Conservation (phyloP, 1,139 yeast genomes). For the Hansenula lynferdii region DNA sequence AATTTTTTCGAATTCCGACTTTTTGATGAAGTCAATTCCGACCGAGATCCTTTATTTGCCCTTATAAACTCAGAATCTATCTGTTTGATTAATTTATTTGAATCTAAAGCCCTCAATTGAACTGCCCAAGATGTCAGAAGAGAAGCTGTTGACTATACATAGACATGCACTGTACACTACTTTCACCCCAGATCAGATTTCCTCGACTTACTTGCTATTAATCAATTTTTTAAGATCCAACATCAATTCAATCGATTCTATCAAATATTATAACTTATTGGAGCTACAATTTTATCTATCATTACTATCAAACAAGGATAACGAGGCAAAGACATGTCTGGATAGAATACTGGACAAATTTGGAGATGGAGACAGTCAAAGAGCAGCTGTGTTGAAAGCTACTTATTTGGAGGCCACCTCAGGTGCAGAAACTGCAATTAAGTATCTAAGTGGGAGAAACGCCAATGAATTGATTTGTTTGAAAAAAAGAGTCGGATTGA, state of each 20-base stretch:
- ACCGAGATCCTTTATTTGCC: too few species aligned
- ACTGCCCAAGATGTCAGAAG: conserved; percentile 23
- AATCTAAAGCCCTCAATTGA: too few species aligned
- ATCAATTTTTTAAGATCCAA: conserved; percentile 19
- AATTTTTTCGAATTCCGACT: too few species aligned
- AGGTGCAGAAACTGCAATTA: conserved; percentile 33
- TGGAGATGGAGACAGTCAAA: conserved; percentile 45
- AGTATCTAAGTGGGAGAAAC: conserved; percentile 27
- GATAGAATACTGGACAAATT: conserved; percentile 66
- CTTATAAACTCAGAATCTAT: too few species aligned
- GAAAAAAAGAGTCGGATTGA: conserved; percentile 32
- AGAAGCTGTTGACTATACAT: conserved; percentile 30
- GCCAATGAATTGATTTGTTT: conserved; percentile 28
- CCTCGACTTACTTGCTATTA: conserved; percentile 31
- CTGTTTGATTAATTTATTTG: too few species aligned
- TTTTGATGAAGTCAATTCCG: too few species aligned
- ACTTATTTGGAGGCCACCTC: conserved; percentile 54
- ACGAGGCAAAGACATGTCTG: conserved; percentile 62
- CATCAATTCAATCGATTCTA: conserved; percentile 30
- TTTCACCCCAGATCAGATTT: conserved; percentile 33
- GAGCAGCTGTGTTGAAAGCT: conserved; percentile 53
- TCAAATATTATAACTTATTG: conserved; percentile 53
- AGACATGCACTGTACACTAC: conserved; percentile 33
- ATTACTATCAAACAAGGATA: conserved; percentile 60
- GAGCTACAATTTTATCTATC: conserved; percentile 72